Base-by-base conservation (phyloP, 225 moss, liverwort and hornwort species). In the Bryoerythrophyllum caledonicum region DNA sequence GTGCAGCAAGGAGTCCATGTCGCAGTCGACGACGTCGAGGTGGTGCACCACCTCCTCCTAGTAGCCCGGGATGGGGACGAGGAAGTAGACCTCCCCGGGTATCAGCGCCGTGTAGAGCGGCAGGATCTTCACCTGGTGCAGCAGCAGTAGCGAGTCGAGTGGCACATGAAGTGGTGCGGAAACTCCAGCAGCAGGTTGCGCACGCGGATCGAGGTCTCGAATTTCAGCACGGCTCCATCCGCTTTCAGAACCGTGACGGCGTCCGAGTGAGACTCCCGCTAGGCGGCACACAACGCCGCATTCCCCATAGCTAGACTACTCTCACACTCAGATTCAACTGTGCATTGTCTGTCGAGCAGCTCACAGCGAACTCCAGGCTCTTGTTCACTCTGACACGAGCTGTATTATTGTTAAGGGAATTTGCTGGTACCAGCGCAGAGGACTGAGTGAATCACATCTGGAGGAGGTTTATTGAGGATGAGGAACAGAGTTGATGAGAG, bases 81-180 rank as follows among this genome's bases (percentile, higher is more conserved):
- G 83, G 30, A 93, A 87, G 60, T 93, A 93, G 2, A 89, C 86
- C 72, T 93, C 87, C 6, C 90, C 89, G 2, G 82, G 85, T 67
- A 67, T 71, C 17, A 93, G 32, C 15, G 82, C 19, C 16, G 82
- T 63, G 26, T 78, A 35, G 0, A 65, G 41, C 2, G 89, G 84
- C 63, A 90, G 63, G 78, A 90, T 87, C 46, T 79, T 90, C 3
- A 83, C 89, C 54, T 93, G 85, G 14, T 90, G 83, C 76, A 81
- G 65, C 8, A 90, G 81, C 9, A 93, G 72, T 17, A 93, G 82
- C 8, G 87, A 76, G 66, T 89, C 2, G 93, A 93, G 77, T 93
- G 89, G 66, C 93, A 93, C 14, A 93, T 83, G 10, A 90, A 93
- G 63, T 90, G 90, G 38, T 80, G 68, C 21, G 93, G 90, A 61